Evolutionary conservation across 345 rosid species (phyloP).

Genomic region (Populus nigra): DNA sequence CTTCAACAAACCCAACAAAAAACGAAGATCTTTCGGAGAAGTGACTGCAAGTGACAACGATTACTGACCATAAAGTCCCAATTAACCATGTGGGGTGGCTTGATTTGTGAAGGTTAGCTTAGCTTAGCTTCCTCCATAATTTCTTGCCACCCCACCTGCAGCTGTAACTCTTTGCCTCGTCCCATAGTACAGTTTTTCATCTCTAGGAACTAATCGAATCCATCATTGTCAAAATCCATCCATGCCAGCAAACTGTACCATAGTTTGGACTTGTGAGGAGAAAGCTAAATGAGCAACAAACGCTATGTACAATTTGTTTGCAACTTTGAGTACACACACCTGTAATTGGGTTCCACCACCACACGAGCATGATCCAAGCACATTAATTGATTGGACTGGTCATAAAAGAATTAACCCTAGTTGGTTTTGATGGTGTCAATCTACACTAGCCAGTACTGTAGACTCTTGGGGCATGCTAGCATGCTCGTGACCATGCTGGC

Average conservation of each 20-base stretch:
- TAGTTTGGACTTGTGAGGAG: conserved; percentile 7
- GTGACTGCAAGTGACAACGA: too few species aligned
- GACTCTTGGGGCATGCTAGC: not conserved
- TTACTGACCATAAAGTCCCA: too few species aligned
- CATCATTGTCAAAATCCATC: not conserved
- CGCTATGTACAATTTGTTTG: not conserved
- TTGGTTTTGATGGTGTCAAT: conserved; percentile 1
- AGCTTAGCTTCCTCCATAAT: not conserved
- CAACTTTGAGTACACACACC: not conserved
- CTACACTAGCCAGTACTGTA: not conserved
- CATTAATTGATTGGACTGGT: conserved; percentile 3
- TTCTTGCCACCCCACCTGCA: not conserved
- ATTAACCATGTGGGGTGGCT: too few species aligned
- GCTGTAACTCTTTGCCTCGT: not conserved
- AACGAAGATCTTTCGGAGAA: too few species aligned
- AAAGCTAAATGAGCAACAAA: conserved; percentile 1
- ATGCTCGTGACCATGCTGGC: conserved; percentile 17
- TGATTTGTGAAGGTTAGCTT: not conserved
- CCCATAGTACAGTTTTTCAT: not conserved
- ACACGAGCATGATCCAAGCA: not conserved
- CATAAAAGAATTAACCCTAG: not conserved
- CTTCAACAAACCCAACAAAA: too few species aligned
- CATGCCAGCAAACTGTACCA: conserved; percentile 3
- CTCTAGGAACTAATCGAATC: not conserved
- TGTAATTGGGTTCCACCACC: conserved; percentile 10